Conservation (phyloP, 805 yeast genomes). For the Blastobotrys americana region DNA sequence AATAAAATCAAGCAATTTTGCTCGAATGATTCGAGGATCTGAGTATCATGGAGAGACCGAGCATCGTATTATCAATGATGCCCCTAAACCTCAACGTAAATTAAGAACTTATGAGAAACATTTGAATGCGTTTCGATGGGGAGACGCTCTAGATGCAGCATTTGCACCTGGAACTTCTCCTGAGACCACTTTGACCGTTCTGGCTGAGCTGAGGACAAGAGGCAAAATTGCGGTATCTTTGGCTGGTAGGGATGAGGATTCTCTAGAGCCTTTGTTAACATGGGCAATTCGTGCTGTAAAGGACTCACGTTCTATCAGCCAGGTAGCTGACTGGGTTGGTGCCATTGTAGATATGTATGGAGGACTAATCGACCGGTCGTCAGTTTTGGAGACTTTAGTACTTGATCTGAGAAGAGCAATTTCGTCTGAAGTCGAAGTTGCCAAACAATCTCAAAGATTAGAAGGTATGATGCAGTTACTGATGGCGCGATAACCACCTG, state of each 20-base stretch:
- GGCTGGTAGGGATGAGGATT: constrained; percentile 74
- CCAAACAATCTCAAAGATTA: constrained; percentile 80
- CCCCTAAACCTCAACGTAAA: constrained; percentile 48
- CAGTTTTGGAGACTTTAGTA: constrained; percentile 69
- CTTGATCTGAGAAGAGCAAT: constrained; percentile 49
- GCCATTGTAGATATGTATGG: constrained; percentile 71
- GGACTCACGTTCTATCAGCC: constrained; percentile 63
- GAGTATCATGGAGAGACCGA: constrained; percentile 90
- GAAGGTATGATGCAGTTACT: constrained; percentile 91
- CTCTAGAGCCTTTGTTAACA: constrained; percentile 74
- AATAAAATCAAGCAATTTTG: constrained; percentile 49
- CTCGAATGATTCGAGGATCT: constrained; percentile 81
- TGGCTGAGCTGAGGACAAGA: constrained; percentile 78
- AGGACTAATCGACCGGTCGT: constrained; percentile 60
- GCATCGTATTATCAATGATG: constrained; percentile 58
- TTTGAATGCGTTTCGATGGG: constrained; percentile 83
- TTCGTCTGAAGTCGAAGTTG: constrained; percentile 61
- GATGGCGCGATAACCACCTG: constrained; percentile 31
- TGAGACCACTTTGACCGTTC: constrained; percentile 73
- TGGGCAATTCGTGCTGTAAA: constrained; percentile 75
- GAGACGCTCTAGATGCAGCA: constrained; percentile 86
- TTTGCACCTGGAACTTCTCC: constrained; percentile 69
- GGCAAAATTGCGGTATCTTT: constrained; percentile 84
- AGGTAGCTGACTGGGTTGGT: constrained; percentile 61
- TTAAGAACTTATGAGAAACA: constrained; percentile 76